These are phyloP conservation scores for Sungouiozyma intestinalis DNA, from an alignment of 805 yeast genomes.

Conservation along the genomic window DNA sequence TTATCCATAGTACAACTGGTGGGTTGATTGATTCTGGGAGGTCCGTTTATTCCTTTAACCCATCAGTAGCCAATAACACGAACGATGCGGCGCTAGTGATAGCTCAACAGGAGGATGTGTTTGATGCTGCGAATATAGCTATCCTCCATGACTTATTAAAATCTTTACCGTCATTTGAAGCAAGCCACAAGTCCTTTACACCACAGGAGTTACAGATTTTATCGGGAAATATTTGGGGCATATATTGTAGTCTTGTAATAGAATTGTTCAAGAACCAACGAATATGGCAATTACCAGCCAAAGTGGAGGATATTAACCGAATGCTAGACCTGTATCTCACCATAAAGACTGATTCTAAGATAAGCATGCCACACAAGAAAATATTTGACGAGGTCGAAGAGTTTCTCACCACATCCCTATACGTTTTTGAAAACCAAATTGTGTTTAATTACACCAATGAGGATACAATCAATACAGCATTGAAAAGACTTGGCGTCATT, in stretches of 20 bases:
- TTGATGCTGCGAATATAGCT: conserved; percentile 9
- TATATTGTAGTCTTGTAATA: conserved; percentile 20
- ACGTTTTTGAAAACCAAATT: conserved; percentile 29
- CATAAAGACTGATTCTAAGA: conserved; percentile 20
- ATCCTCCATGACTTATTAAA: conserved; percentile 26
- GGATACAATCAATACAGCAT: conserved; percentile 28
- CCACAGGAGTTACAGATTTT: conserved; percentile 22
- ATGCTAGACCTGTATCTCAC: conserved; percentile 21
- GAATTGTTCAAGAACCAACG: conserved; percentile 23
- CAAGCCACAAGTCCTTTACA: conserved; percentile 22
- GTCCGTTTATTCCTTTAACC: conserved; percentile 21
- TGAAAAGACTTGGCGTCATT: conserved; percentile 31
- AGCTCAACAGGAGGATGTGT: conserved; percentile 12
- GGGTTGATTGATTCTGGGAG: conserved; percentile 20
- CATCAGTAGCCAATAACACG: conserved; percentile 10
- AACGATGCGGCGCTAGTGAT: conserved; percentile 12
- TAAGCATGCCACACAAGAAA: conserved; percentile 15
- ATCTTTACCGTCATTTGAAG: conserved; percentile 23
- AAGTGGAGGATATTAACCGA: conserved; percentile 22
- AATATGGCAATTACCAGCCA: conserved; percentile 26
- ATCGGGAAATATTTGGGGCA: conserved; percentile 26
- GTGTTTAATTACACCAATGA: conserved; percentile 27
- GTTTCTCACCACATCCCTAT: conserved; percentile 29
- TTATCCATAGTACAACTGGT: conserved; percentile 19
- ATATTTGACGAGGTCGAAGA: conserved; percentile 23